Conservation (phyloP, 192 early-diverging fungal genomes). For the Coemansia interrupta region DNA sequence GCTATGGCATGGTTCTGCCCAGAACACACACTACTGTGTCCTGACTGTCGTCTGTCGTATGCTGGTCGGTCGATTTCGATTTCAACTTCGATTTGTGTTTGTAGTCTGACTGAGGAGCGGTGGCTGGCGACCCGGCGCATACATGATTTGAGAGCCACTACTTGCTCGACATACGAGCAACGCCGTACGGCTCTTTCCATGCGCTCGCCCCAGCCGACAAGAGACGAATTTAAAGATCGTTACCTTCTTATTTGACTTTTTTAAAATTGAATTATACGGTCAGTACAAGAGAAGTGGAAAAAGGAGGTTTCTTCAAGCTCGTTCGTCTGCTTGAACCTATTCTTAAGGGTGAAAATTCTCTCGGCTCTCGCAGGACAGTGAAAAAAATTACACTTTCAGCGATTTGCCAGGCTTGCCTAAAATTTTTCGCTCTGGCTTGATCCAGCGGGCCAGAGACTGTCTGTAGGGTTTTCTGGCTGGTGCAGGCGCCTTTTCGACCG, state of each 20-base stretch:
- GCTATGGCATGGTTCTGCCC: too few species aligned
- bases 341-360: slow-evolving; percentile 14
- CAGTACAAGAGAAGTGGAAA: slow-evolving; percentile 45
- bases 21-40: too few species aligned
- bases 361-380: background rate
- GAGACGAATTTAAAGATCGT: background rate
- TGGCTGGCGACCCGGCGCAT: too few species aligned
- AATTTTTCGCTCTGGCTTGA: background rate
- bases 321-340: slow-evolving; percentile 4
- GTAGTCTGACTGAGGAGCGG: too few species aligned
- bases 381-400: slow-evolving; percentile 5
- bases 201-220: background rate
- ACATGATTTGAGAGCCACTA: too few species aligned
- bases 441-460: background rate
- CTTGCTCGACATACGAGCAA: background rate
- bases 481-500: background rate
- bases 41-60: background rate
- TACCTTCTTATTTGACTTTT: slow-evolving; percentile 49
- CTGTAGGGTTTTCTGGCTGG: slow-evolving; percentile 2
- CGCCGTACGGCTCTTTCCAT: background rate
- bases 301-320: slow-evolving; percentile 25
- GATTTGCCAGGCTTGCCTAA: background rate
- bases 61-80: background rate
- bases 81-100: background rate
- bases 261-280: slow-evolving; percentile 26